Base-by-base conservation (phyloP, 73 alveolate genomes). In the Breviolum minutum region DNA sequence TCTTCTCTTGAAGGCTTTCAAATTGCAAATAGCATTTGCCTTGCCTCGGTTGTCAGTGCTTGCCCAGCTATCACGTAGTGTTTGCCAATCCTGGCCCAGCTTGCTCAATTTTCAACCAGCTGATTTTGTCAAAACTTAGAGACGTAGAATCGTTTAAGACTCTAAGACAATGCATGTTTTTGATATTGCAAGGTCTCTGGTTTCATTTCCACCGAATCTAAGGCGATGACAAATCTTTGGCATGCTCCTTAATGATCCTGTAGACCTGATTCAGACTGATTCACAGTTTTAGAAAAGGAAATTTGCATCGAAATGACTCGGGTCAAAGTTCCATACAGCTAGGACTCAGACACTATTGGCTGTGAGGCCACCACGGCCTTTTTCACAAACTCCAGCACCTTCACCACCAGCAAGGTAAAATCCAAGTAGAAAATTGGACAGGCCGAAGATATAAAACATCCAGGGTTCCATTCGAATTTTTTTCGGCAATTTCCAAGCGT, bases 211-310 rank as follows among this genome's bases (percentile, higher is more conserved):
- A 0, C 54, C 54, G 3, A 40, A 40, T 40, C 26, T 54, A 40
- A 32, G 61, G 71, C 84, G 48, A 12, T 26, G 71, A 77, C 96
- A 90, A 63, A 63, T 90, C 96, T 26, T 90, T 90, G 87, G 96
- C 96, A 71, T 90, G 96, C 68, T 90, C 96, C 87, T 90, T 90
- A 74, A 90, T 77, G 86, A 90, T 77, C 63, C 96, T 63, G 68
- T 90, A 90, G 62, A 71, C 96, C 96, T 73, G 83, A 77, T 13
- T 10, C 62, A 8, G 22, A n/a, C n/a, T n/a, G 85, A n/a, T 20
- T 20, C 30, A 22, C 10, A 71, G 13, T 17, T 11, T 12, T 70
- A 17, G 13, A 17, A 12, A 2, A 17, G 30, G 26, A 71, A 17
- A 71, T 6, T 1, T 71, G 13, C 26, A 71, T 13, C 19, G 54